Conservation (phyloP, 1,284 basidiomycete species). For the Irpex sp. region DNA sequence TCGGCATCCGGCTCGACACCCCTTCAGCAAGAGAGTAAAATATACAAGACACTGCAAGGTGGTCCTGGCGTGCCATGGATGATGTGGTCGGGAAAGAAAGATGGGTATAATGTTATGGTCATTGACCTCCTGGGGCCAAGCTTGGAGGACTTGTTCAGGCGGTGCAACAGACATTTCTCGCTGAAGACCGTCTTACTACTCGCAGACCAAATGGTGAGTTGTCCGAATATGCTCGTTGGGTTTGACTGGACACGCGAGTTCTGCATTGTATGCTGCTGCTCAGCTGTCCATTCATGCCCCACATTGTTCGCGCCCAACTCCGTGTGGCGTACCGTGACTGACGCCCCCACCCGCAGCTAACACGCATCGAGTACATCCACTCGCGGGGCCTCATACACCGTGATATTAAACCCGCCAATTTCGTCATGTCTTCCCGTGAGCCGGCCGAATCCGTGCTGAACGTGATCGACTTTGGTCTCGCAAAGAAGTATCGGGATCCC, state of each 20-base stretch:
- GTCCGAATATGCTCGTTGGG: background rate
- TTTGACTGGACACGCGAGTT: slow-evolving; percentile 3
- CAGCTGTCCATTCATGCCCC: too few species aligned
- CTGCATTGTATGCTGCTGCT: background rate
- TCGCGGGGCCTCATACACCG: slow-evolving; percentile 79
- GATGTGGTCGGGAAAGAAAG: slow-evolving; percentile 91
- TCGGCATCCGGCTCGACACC: slow-evolving; percentile 65
- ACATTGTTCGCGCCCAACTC: background rate
- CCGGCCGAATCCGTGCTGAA: slow-evolving; percentile 62
- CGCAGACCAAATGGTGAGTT: slow-evolving; percentile 86
- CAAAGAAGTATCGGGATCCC: slow-evolving; percentile 91
- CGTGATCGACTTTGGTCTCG: slow-evolving; percentile 96
- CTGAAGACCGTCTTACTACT: slow-evolving; percentile 91
- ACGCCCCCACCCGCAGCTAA: slow-evolving; percentile 43
- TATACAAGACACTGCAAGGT: slow-evolving; percentile 91
- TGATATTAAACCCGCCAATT: slow-evolving; percentile 96
- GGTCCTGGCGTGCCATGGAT: slow-evolving; percentile 94
- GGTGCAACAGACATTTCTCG: slow-evolving; percentile 89
- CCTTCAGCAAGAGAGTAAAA: slow-evolving; percentile 88
- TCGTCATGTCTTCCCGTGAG: slow-evolving; percentile 70
- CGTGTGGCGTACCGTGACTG: background rate
- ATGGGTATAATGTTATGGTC: slow-evolving; percentile 97
- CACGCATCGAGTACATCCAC: slow-evolving; percentile 74
- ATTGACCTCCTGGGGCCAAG: slow-evolving; percentile 90
- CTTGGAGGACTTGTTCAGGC: slow-evolving; percentile 93